Conservation (phyloP, 2,329 filamentous ascomycete species). For the Ambrosiella cleistominuta region DNA sequence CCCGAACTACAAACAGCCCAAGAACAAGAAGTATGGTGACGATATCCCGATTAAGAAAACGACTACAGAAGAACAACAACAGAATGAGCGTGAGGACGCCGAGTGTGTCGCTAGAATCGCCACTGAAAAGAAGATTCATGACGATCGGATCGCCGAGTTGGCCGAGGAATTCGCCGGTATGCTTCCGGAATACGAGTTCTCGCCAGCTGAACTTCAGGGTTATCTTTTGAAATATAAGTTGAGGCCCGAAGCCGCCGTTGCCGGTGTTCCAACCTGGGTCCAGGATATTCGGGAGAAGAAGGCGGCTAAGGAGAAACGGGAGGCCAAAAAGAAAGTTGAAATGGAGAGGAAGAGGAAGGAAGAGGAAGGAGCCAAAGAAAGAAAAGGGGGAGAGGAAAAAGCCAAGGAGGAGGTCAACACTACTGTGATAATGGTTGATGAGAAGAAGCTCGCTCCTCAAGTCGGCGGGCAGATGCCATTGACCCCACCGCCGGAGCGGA, state of each 20-base stretch:
- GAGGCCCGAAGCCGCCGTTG: constrained; percentile 30
- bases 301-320: constrained; percentile 18
- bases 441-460: not conserved
- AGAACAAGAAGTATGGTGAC: not conserved
- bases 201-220: constrained; percentile 43
- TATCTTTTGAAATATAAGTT: constrained; percentile 39
- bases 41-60: not conserved
- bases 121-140: constrained; percentile 17
- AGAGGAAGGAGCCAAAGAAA: constrained; percentile 19
- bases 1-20: not conserved
- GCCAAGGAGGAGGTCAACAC: constrained; percentile 5
- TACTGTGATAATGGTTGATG: not conserved
- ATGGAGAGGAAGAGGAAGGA: constrained; percentile 20
- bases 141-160: constrained; percentile 27
- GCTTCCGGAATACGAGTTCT: constrained; percentile 39
- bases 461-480: not conserved
- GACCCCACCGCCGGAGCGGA: not conserved
- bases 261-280: constrained; percentile 31
- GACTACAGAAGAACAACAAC: constrained; percentile 1
- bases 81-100: constrained; percentile 16
- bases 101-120: not conserved
- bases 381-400: constrained; percentile 17
- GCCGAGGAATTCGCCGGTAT: constrained; percentile 30
- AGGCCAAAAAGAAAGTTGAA: constrained; percentile 20
- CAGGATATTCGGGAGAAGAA: constrained; percentile 26